These are phyloP conservation scores for Chrysosporium queenslandicum DNA, from an alignment of 2,329 filamentous ascomycete genomes.

Conservation along the genomic window DNA sequence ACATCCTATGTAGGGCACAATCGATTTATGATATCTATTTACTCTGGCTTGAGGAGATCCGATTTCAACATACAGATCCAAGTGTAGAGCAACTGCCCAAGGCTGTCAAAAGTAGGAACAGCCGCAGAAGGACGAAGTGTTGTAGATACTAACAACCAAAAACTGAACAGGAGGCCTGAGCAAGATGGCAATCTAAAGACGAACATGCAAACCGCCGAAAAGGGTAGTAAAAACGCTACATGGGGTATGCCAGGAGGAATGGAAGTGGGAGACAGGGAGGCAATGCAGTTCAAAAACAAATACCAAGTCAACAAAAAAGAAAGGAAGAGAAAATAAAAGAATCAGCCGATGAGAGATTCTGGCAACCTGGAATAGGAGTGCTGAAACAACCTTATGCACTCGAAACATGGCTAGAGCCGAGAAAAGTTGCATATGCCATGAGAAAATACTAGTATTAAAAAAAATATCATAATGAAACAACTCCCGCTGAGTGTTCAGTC, in stretches of 20 bases:
- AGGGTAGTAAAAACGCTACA: background rate
- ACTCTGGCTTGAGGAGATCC: too few species aligned
- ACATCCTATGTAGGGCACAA: too few species aligned
- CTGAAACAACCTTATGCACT: background rate
- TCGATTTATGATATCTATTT: too few species aligned
- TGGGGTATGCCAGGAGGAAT: background rate
- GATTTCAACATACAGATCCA: background rate
- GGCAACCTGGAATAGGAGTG: background rate
- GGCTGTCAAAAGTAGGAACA: too few species aligned
- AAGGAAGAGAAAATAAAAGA: background rate
- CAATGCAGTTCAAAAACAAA: background rate
- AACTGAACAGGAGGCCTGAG: slow-evolving; percentile 1
- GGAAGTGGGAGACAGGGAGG: background rate
- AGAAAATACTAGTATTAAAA: too few species aligned
- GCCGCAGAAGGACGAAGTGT: background rate
- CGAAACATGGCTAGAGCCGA: background rate
- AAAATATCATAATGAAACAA: background rate
- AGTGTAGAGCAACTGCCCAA: background rate
- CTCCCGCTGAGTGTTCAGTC: background rate
- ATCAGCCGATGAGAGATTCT: background rate
- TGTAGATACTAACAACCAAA: background rate
- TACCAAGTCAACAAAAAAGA: background rate
- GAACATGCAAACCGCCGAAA: slow-evolving; percentile 8
- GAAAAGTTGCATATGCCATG: background rate
- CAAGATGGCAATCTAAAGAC: slow-evolving; percentile 3